Evolutionary conservation across 768 basidiomycete species (phyloP).

Genomic region (Gelatoporia subvermispora): DNA sequence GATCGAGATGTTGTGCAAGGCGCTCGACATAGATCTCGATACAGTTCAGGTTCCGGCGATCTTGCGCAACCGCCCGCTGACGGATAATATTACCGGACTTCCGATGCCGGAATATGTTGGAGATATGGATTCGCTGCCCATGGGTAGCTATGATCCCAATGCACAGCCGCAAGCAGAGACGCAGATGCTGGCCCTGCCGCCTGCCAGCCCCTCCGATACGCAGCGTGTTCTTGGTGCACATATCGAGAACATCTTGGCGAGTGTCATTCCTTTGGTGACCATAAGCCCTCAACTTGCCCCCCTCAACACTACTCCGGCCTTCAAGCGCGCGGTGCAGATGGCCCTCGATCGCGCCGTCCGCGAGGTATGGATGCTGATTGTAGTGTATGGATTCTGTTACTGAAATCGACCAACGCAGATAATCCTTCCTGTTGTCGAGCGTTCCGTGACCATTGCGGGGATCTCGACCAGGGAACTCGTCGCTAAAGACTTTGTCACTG

Average conservation of each 20-base stretch:
- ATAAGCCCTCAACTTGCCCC: constrained; percentile 76
- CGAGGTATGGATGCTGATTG: constrained; percentile 53
- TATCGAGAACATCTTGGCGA: constrained; percentile 73
- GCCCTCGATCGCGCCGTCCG: constrained; percentile 93
- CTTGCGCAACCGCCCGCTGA: constrained; percentile 69
- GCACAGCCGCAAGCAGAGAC: constrained; percentile 47
- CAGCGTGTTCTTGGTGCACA: constrained; percentile 70
- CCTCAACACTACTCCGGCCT: constrained; percentile 69
- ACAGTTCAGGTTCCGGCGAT: constrained; percentile 79
- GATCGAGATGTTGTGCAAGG: constrained; percentile 94
- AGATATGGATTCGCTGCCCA: constrained; percentile 76
- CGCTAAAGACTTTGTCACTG: constrained; percentile 92
- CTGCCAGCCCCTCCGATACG: constrained; percentile 55
- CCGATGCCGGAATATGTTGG: constrained; percentile 73
- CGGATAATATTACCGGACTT: constrained; percentile 53
- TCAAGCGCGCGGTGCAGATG: constrained; percentile 86
- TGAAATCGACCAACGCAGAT: constrained; percentile 46
- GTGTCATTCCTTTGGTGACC: constrained; percentile 66
- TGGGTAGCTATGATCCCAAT: constrained; percentile 60
- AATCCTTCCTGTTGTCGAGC: constrained; percentile 94
- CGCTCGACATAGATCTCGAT: constrained; percentile 82
- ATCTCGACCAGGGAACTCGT: constrained; percentile 96
- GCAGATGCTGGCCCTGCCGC: constrained; percentile 58
- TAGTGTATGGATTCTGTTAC: background rate
- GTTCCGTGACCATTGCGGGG: constrained; percentile 96